A percentile compares a stretch with the other conserved stretches of the same genome.
Conservation (phyloP, 1,284 basidiomycete genomes). For the Takashimella koratensis region DNA sequence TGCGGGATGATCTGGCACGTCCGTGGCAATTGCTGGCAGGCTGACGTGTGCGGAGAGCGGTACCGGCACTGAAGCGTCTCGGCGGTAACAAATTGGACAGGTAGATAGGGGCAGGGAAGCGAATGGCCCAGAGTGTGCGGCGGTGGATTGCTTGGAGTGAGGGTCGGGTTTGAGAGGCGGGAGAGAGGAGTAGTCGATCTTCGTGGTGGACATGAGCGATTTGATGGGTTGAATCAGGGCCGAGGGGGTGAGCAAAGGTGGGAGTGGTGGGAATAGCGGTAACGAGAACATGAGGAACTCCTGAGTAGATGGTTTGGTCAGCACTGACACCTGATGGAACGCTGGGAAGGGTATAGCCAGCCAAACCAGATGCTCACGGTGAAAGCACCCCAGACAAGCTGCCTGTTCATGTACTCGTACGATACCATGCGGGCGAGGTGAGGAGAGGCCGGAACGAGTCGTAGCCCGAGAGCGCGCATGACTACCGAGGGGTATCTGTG, state of each 20-base stretch:
- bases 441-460: slow-evolving; percentile 68
- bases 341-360: not conserved
- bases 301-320: slow-evolving; percentile 57
- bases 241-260: slow-evolving; percentile 56
- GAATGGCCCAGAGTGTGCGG: slow-evolving; percentile 37
- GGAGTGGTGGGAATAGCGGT: slow-evolving; percentile 68
- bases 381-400: slow-evolving; percentile 98
- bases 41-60: slow-evolving; percentile 19
- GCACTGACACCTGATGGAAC: no score
- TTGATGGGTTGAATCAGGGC: slow-evolving; percentile 38
- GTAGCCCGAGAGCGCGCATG: slow-evolving; percentile 76
- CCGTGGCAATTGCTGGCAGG: slow-evolving; percentile 21
- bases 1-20: slow-evolving; percentile 11
- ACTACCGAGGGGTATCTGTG: slow-evolving; percentile 79
- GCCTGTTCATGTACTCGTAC: slow-evolving; percentile 98
- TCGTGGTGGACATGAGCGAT: slow-evolving; percentile 19
- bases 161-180: slow-evolving; percentile 5
- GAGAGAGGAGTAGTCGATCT: slow-evolving; percentile 28
- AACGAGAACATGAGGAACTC: slow-evolving; percentile 93
- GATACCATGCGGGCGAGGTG: slow-evolving; percentile 79
- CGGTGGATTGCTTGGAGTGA: slow-evolving; percentile 6
- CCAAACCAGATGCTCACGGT: slow-evolving; percentile 60
- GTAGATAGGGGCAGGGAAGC: slow-evolving; percentile 40
- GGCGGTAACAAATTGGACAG: slow-evolving; percentile 51
- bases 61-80: slow-evolving; percentile 22